phyloP scores from a whole-genome alignment of 2,329 filamentous ascomycete genomes.

The Zasmidium angulare region DNA sequence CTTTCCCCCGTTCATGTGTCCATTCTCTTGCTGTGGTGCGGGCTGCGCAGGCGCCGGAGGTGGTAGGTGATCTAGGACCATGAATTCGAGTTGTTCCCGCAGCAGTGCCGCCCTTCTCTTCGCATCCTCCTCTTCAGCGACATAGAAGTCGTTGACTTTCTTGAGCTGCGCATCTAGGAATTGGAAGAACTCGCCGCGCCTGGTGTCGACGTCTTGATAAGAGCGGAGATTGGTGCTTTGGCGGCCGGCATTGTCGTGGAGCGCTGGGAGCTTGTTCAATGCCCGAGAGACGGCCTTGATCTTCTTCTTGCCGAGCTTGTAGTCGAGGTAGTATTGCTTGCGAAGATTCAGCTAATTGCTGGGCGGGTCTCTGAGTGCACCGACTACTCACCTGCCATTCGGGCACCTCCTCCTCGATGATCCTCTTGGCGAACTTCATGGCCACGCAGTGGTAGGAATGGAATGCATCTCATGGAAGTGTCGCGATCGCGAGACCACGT shows the following conservation, averaged over 20 bases:
- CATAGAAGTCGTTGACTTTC: constrained; percentile 93
- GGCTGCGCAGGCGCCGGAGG: no score
- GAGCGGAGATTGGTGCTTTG: constrained; percentile 25
- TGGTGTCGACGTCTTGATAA: constrained; percentile 63
- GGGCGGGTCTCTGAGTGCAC: no score
- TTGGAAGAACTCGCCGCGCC: constrained; percentile 79
- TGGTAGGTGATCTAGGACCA: constrained; percentile 43
- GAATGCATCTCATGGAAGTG: no score
- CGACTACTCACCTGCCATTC: constrained; percentile 96
- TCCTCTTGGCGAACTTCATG: constrained; percentile 52
- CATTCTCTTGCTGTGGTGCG: no score
- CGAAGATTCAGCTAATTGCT: no score
- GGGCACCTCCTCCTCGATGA: constrained; percentile 84
- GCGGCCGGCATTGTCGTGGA: no score
- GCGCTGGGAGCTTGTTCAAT: neutral
- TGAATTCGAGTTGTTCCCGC: constrained; percentile 72
- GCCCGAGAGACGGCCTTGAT: neutral
- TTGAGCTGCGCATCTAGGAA: constrained; percentile 81
- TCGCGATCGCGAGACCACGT: no score
- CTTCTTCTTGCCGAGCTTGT: constrained; percentile 57
- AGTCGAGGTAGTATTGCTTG: constrained; percentile 93
- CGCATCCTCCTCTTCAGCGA: constrained; percentile 81
- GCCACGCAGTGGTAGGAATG: neutral
- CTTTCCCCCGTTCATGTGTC: no score
- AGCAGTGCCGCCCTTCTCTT: constrained; percentile 68